Evolutionary conservation across 345 rosid genomes (phyloP), one percentile per base, ranked within the genome.

Genomic region (Populus nigra): DNA sequence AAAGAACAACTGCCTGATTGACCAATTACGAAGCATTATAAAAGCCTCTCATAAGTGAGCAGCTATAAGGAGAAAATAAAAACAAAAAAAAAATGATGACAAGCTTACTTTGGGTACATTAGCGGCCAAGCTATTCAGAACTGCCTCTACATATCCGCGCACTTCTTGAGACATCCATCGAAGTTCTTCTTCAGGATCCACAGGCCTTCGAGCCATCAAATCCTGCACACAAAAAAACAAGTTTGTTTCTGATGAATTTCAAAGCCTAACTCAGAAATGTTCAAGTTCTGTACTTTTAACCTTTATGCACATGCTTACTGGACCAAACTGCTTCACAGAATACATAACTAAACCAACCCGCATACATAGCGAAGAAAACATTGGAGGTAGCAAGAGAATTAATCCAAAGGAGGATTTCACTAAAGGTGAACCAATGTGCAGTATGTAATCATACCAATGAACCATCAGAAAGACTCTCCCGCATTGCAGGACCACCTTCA

Each of bases 111-210:
- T 92, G 67, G 99, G 99, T 71, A 96, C 94, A 81, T 96, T 96
- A 79, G 99, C 97, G 69, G 93, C 97, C 53, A 96, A 95, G 79
- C 99, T 96, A 86, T 96, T 94, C 41, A 96, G 94, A 83, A 96
- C 97, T 43, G 97, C 99, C 90, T 96, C 97, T 47, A 94, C 97
- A 73, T 94, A 96, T 77, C 99, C 98, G 2, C 97, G 96, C 17
- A 96, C 97, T 91, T 96, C 97, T 82, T 96, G 98, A 39, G 99
- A 89, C 99, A 96, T 96, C 99, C 99, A 96, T 65, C 97, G 85
- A 35, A 96, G 96, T 82, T 96, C 99, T 85, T 96, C 98, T 87
- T 96, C 99, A 41, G 99, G 99, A 74, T 96, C 99, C 25, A 87
- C 90, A 1, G 99, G 98, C 78, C 89, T 90, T 85, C 94, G 88